Conservation (phyloP, 164 flowering plant genomes). For the Tinospora cordifolia region DNA sequence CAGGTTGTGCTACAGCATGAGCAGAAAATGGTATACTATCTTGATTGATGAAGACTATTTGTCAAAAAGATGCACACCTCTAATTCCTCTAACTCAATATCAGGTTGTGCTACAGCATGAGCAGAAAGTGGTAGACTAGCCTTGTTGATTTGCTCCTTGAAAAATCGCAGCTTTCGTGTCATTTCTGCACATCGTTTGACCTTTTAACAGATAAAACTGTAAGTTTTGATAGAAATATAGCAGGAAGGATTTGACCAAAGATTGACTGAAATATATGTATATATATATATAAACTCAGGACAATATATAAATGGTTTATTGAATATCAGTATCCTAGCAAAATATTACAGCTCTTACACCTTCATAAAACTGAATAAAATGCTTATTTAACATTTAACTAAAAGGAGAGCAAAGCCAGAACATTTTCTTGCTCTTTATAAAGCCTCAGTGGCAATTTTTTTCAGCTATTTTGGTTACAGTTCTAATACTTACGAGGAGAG, state of each 20-base stretch:
- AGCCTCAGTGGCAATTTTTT: not conserved
- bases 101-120: slow-evolving; percentile 49
- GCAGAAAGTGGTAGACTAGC: slow-evolving; percentile 55
- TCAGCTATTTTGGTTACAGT: not conserved
- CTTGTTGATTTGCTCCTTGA: slow-evolving; percentile 84
- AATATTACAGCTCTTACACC: not conserved
- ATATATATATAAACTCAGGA: not conserved
- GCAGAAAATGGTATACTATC: not conserved
- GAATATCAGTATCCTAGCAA: slow-evolving; percentile 1
- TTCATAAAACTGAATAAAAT: not conserved
- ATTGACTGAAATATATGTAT: not conserved
- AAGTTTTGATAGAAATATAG: slow-evolving; percentile 3
- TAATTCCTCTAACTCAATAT: slow-evolving; percentile 66
- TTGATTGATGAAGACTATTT: not conserved
- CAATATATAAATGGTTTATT: not conserved
- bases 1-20: too few species aligned
- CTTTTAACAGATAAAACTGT: slow-evolving; percentile 33
- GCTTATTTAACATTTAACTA: too few species aligned
- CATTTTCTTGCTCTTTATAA: not conserved
- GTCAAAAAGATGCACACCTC: slow-evolving; percentile 52
- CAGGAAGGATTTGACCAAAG: not conserved
- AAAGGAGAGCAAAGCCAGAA: not conserved
- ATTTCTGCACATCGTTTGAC: slow-evolving; percentile 96
- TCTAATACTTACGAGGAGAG: not conserved
- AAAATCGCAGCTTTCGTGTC: slow-evolving; percentile 80